phyloP scores from a whole-genome alignment of 345 rosid genomes.

The Rhodamnia rubescens region DNA sequence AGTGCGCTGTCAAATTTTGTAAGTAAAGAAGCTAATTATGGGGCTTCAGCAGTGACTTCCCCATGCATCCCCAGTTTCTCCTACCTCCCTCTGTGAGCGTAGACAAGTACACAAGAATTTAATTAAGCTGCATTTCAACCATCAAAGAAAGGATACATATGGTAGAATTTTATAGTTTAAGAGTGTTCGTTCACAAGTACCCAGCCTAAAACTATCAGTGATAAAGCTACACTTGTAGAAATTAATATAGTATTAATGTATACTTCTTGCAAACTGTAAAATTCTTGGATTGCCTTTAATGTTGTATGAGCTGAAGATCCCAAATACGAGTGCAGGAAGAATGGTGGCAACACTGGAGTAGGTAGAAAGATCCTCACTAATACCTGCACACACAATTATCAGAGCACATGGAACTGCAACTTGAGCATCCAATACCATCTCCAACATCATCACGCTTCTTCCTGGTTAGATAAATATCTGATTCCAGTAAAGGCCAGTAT shows the following conservation, averaged over 20 bases:
- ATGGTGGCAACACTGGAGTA: background rate
- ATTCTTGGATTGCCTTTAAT: background rate
- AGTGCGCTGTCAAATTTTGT: background rate
- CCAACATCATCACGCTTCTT: constrained; percentile 61
- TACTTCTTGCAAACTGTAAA: background rate
- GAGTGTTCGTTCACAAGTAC: background rate
- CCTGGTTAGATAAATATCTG: constrained; percentile 80
- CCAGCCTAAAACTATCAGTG: background rate
- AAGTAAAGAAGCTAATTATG: background rate
- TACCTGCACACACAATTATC: constrained; percentile 92
- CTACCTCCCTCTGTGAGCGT: background rate
- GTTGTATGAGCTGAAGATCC: background rate
- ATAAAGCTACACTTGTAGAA: background rate
- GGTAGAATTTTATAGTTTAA: background rate
- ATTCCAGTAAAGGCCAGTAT: constrained; percentile 19
- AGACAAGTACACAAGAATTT: background rate
- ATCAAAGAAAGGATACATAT: background rate
- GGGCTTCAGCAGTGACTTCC: background rate
- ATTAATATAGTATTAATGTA: background rate
- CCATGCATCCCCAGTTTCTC: background rate
- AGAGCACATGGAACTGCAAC: constrained; percentile 61
- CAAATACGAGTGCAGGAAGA: background rate
- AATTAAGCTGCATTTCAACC: background rate
- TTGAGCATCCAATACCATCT: constrained; percentile 79
- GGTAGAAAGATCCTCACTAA: background rate